These are phyloP conservation scores for Botrytis deweyae DNA, from an alignment of 2,329 filamentous ascomycete species.

Conservation along the genomic window DNA sequence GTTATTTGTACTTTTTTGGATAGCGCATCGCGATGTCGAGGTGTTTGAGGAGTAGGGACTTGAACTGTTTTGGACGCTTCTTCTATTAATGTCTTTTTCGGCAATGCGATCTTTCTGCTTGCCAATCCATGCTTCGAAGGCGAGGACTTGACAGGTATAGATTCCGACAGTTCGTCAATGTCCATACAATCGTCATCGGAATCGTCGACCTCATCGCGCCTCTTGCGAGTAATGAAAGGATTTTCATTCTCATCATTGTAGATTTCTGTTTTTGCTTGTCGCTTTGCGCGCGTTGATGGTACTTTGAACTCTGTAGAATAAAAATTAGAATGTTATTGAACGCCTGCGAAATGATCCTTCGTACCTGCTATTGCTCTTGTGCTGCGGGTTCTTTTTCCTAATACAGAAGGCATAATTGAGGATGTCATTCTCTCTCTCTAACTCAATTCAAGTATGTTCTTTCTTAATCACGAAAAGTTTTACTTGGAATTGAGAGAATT, in stretches of 20 bases:
- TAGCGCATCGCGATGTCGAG: conserved; percentile 77
- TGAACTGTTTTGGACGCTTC: conserved; percentile 46
- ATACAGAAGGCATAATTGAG: conserved; percentile 41
- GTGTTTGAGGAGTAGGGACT: conserved; percentile 69
- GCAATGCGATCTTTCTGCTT: conserved; percentile 44
- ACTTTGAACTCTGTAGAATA: conserved; percentile 29
- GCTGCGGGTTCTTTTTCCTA: conserved; percentile 50
- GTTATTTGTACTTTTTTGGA: conserved; percentile 69
- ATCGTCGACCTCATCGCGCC: conserved; percentile 33
- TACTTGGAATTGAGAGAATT: conserved; percentile 7
- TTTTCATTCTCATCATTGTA: conserved; percentile 70
- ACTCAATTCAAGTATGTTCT: conserved; percentile 22
- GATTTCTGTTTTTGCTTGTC: conserved; percentile 42
- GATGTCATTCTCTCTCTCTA: background rate
- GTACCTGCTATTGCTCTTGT: conserved; percentile 41
- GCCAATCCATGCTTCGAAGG: conserved; percentile 50
- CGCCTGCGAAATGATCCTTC: conserved; percentile 27
- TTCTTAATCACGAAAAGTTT: conserved; percentile 19
- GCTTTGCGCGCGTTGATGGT: conserved; percentile 44
- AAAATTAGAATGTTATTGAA: conserved; percentile 23
- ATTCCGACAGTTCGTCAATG: conserved; percentile 42
- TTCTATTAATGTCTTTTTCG: conserved; percentile 41
- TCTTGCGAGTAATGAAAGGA: conserved; percentile 47
- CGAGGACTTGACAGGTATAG: conserved; percentile 36
- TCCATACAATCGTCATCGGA: conserved; percentile 46